Conservation (phyloP, 768 basidiomycete genomes). For the Ramaria rubella region DNA sequence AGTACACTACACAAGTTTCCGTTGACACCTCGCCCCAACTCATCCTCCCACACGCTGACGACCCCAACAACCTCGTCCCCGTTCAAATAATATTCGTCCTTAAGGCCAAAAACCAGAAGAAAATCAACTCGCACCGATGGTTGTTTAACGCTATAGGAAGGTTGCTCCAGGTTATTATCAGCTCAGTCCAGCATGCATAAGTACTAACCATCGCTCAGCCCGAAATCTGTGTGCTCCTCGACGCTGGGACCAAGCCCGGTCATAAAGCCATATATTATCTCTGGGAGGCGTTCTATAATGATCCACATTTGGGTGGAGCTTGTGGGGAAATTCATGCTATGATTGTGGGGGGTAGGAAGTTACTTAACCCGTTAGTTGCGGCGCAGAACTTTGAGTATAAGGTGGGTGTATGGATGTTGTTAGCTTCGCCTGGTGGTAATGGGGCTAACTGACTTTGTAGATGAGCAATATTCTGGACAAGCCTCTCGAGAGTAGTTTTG, state of each 20-base stretch:
- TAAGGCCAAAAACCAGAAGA: constrained; percentile 93
- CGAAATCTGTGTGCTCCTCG: constrained; percentile 86
- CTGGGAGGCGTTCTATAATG: constrained; percentile 88
- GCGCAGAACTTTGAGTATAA: constrained; percentile 97
- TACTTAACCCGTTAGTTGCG: constrained; percentile 86
- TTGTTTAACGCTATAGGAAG: constrained; percentile 89
- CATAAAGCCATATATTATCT: constrained; percentile 94
- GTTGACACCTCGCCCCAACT: constrained; percentile 87
- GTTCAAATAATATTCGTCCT: constrained; percentile 88
- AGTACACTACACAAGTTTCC: constrained; percentile 97
- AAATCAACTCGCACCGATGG: constrained; percentile 95
- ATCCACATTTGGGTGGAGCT: constrained; percentile 73
- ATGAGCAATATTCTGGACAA: constrained; percentile 99
- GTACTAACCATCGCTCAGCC: constrained; percentile 45
- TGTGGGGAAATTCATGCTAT: constrained; percentile 96
- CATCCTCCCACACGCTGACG: constrained; percentile 82
- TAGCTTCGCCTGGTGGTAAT: background rate
- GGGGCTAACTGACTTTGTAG: constrained; percentile 24
- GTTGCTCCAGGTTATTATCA: constrained; percentile 52
- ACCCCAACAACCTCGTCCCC: constrained; percentile 87
- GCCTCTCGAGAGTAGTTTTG: constrained; percentile 91
- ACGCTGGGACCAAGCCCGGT: constrained; percentile 95
- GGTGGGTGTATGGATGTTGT: too few species aligned
- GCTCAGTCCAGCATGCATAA: constrained; percentile 7
- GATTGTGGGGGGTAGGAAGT: constrained; percentile 88